These are phyloP conservation scores for Sarcomyxa edulis DNA, from an alignment of 768 basidiomycete species.

Conservation along the genomic window DNA sequence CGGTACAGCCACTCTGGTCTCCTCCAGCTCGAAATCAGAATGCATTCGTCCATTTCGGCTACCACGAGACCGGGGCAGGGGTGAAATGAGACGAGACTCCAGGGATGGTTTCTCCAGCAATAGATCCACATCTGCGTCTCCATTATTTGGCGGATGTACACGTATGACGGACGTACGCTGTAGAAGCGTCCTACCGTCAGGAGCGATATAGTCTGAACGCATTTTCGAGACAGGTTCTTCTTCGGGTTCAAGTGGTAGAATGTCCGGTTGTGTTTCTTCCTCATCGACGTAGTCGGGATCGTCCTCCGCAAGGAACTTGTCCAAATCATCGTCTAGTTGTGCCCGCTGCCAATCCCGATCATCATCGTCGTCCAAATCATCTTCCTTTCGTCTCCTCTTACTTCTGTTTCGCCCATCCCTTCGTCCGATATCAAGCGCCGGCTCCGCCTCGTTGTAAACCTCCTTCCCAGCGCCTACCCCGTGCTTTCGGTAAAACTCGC, in stretches of 20 bases:
- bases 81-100: constrained; percentile 40
- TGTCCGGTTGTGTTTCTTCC: constrained; percentile 8
- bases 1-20: constrained; percentile 12
- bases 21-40: constrained; percentile 16
- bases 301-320: constrained; percentile 56
- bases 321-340: constrained; percentile 61
- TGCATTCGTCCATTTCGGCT: constrained; percentile 21
- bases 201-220: constrained; percentile 59
- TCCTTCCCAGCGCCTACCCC: constrained; percentile 64
- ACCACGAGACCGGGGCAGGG: constrained; percentile 37
- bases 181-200: constrained; percentile 45
- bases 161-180: constrained; percentile 51
- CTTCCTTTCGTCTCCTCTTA: constrained; percentile 14
- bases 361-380: constrained; percentile 31
- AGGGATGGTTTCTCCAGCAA: too few species aligned
- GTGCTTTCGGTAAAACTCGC: constrained; percentile 76
- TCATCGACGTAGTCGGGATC: constrained; percentile 28
- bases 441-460: constrained; percentile 49
- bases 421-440: constrained; percentile 37
- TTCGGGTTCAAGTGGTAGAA: constrained; percentile 12
- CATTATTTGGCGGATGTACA: constrained; percentile 22
- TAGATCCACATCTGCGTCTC: too few species aligned
- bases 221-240: constrained; percentile 52
- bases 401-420: constrained; percentile 17
- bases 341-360: constrained; percentile 31